These are phyloP conservation scores for Fusarium camptoceras DNA, from an alignment of 2,329 filamentous ascomycete genomes.

Conservation along the genomic window DNA sequence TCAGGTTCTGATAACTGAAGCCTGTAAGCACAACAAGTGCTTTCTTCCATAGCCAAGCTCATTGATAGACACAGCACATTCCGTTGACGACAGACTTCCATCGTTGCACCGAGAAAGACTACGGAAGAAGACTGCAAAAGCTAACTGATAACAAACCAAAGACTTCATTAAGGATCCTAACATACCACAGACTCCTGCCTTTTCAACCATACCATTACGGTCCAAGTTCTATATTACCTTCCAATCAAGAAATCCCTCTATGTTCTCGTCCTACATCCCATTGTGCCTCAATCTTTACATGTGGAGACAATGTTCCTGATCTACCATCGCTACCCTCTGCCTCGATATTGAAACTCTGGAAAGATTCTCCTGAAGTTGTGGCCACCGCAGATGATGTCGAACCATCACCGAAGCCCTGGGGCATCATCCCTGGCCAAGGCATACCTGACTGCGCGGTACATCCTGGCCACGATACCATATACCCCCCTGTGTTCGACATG, in stretches of 20 bases:
- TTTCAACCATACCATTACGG: neutral
- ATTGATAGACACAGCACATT: no score
- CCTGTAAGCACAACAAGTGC: neutral
- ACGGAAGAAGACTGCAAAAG: neutral
- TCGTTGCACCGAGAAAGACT: neutral
- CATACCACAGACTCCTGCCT: neutral
- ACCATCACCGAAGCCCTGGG: neutral
- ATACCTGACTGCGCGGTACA: neutral
- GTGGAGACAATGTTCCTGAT: neutral
- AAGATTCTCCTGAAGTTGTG: neutral
- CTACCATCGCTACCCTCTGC: neutral
- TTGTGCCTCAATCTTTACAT: slow-evolving; percentile 9
- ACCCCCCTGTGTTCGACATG: neutral
- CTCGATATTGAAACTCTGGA: neutral
- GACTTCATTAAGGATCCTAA: neutral
- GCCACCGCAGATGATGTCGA: neutral
- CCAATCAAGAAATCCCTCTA: neutral
- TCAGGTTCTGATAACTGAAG: neutral
- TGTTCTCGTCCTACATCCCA: neutral
- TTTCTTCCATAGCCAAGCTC: neutral
- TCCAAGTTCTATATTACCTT: neutral
- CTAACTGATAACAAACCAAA: neutral
- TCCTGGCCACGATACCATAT: neutral
- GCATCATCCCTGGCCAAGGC: neutral
- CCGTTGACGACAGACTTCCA: no score